Evolutionary conservation across 352 stramenopile species (phyloP).

Genomic region (Globisporangium camurandrum): DNA sequence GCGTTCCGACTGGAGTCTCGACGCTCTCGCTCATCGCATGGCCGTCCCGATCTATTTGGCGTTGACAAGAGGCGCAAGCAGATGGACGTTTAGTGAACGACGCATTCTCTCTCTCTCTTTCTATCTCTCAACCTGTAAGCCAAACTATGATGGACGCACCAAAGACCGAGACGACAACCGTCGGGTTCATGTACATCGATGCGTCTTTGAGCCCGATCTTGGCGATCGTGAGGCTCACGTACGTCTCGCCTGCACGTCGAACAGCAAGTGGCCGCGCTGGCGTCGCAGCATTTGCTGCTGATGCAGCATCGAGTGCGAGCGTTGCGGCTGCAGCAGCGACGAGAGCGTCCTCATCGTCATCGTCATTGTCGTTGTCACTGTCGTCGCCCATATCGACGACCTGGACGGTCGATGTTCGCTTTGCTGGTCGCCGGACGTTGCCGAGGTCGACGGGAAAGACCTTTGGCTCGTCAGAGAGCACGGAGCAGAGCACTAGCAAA

Average conservation of each 20-base stretch:
- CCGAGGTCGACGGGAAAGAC: slow-evolving; percentile 27
- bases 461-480: slow-evolving; percentile 28
- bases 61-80: too few species aligned
- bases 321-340: background rate
- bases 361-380: slow-evolving; percentile 17
- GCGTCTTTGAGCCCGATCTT: slow-evolving; percentile 66
- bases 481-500: slow-evolving; percentile 26
- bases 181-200: slow-evolving; percentile 50
- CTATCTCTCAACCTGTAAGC: too few species aligned
- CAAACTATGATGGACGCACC: slow-evolving; percentile 18
- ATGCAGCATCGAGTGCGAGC: background rate
- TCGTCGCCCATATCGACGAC: slow-evolving; percentile 18
- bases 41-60: slow-evolving; percentile 40
- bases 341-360: slow-evolving; percentile 17
- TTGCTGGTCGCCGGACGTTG: slow-evolving; percentile 10
- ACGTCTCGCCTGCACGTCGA: slow-evolving; percentile 22
- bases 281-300: background rate
- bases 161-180: slow-evolving; percentile 53
- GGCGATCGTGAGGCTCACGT: slow-evolving; percentile 42
- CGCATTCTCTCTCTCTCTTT: too few species aligned
- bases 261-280: background rate
- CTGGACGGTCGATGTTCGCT: slow-evolving; percentile 21
- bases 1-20: slow-evolving; percentile 36
- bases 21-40: slow-evolving; percentile 44
- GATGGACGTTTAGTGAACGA: too few species aligned